Evolutionary conservation across 164 flowering plant species (phyloP).

Genomic region (Stephania cephalantha): DNA sequence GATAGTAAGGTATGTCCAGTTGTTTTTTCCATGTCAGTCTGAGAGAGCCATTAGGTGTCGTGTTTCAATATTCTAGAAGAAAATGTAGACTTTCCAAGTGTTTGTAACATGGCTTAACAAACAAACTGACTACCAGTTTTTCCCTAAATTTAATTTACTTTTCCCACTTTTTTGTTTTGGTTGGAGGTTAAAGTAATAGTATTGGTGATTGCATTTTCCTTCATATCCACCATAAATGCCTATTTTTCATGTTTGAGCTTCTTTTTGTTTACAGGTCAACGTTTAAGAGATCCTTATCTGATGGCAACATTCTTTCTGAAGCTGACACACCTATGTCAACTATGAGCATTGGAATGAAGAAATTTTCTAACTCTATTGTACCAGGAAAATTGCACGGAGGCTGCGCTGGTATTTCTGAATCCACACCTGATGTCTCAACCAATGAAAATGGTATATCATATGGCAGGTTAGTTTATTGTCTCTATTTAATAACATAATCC

Average conservation of each 20-base stretch:
- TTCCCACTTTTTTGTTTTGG: too few species aligned
- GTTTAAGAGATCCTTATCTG: slow-evolving; percentile 82
- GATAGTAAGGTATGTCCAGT: too few species aligned
- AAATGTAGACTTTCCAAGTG: too few species aligned
- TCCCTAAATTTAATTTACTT: too few species aligned
- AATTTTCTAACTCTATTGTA: slow-evolving; percentile 23
- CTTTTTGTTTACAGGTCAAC: slow-evolving; percentile 37
- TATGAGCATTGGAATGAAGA: slow-evolving; percentile 25
- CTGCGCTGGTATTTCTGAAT: slow-evolving; percentile 46
- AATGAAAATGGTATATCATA: slow-evolving; percentile 39
- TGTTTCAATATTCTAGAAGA: too few species aligned
- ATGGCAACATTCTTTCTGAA: slow-evolving; percentile 65
- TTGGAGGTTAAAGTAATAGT: too few species aligned
- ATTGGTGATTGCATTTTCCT: too few species aligned
- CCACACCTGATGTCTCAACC: slow-evolving; percentile 60
- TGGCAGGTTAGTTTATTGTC: slow-evolving; percentile 41
- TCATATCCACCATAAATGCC: background rate
- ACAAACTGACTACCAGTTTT: too few species aligned
- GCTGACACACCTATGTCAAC: slow-evolving; percentile 36
- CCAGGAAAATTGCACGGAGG: slow-evolving; percentile 28
- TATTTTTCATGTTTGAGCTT: background rate
- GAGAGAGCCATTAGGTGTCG: too few species aligned
- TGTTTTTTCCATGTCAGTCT: too few species aligned
- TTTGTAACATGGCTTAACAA: too few species aligned
- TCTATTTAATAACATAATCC: background rate